These are phyloP conservation scores for Puccinia polysora DNA, from an alignment of 1,284 basidiomycete genomes.

Conservation along the genomic window DNA sequence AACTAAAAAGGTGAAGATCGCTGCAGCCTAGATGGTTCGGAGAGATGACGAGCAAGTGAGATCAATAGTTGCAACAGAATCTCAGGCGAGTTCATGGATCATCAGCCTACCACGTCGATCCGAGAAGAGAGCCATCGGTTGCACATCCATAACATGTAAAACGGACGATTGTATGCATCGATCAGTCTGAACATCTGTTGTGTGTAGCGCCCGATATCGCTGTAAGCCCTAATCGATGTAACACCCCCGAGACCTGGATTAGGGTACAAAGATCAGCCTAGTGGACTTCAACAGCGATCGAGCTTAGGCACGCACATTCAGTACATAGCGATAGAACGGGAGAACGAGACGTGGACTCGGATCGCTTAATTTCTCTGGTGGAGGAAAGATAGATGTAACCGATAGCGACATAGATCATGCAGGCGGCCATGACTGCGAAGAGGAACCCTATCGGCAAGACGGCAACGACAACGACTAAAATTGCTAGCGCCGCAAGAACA, in stretches of 20 bases:
- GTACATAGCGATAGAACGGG: conserved; percentile 49
- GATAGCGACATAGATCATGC: conserved; percentile 50
- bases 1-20: conserved; percentile 49
- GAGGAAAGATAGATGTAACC: conserved; percentile 52
- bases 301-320: conserved; percentile 19
- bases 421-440: conserved; percentile 34
- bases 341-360: conserved; percentile 52
- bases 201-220: conserved; percentile 51
- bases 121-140: conserved; percentile 53
- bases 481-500: conserved; percentile 46
- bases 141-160: conserved; percentile 52
- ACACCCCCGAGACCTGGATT: conserved; percentile 51
- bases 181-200: conserved; percentile 51
- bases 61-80: too few relatives aligned
- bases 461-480: conserved; percentile 51
- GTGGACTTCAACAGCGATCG: not conserved
- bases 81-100: too few relatives aligned
- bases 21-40: conserved; percentile 18
- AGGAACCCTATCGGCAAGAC: conserved; percentile 48
- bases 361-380: conserved; percentile 52
- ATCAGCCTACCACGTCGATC: conserved; percentile 47
- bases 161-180: conserved; percentile 52
- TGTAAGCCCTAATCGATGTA: conserved; percentile 52
- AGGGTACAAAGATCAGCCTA: conserved; percentile 35
- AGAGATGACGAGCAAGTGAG: too few relatives aligned